These are phyloP conservation scores for Ambrosiella beaveri DNA, from an alignment of 2,329 filamentous ascomycete species.

Conservation along the genomic window DNA sequence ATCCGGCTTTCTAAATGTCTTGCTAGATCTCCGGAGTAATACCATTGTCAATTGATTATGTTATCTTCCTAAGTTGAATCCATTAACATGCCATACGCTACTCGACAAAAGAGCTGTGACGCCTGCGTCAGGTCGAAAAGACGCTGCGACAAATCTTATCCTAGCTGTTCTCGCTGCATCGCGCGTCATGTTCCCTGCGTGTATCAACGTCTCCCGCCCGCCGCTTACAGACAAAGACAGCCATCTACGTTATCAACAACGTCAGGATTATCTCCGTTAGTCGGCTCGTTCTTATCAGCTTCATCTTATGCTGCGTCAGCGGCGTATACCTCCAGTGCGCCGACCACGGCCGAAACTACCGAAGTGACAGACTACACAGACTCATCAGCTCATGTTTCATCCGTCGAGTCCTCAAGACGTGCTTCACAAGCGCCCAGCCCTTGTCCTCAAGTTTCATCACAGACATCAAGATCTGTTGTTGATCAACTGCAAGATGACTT, in stretches of 20 bases:
- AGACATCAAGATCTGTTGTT: no score
- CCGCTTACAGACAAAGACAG: not conserved
- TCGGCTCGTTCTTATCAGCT: not conserved
- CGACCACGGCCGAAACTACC: not conserved
- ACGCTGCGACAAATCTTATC: constrained; percentile 29
- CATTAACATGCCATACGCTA: constrained; percentile 18
- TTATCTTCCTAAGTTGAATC: not conserved
- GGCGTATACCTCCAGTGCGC: not conserved
- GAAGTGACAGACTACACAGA: not conserved
- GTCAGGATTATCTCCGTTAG: not conserved
- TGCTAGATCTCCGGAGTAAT: not conserved
- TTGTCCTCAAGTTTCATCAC: no score
- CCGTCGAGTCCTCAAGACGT: not conserved
- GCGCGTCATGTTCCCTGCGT: not conserved
- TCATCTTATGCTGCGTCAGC: not conserved
- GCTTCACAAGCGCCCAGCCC: not conserved
- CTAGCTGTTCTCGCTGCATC: constrained; percentile 26
- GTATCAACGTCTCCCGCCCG: not conserved
- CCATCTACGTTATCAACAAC: not conserved
- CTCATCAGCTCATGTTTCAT: not conserved
- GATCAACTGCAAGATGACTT: not conserved
- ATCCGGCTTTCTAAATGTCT: not conserved
- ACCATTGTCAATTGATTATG: not conserved
- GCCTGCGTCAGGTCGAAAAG: constrained; percentile 31
- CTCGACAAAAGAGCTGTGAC: constrained; percentile 34